Conservation (phyloP, 2,329 filamentous ascomycete species). For the Ascosphaera apis region DNA sequence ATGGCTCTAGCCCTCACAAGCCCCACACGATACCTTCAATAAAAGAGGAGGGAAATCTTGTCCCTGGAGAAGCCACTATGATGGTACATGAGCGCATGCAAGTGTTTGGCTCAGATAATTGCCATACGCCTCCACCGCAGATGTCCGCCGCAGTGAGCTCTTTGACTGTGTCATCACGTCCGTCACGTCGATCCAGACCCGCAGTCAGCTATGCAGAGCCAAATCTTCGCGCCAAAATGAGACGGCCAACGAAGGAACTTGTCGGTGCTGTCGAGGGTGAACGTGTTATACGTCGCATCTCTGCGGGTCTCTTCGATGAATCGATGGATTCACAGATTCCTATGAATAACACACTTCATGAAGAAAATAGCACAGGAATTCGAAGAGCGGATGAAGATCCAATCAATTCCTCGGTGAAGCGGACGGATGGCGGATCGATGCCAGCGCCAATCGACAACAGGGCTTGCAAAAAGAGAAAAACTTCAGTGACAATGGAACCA, state of each 20-base stretch:
- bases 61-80: background rate
- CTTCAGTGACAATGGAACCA: too few relatives aligned
- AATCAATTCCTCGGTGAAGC: too few relatives aligned
- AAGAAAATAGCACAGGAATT: too few relatives aligned
- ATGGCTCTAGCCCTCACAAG: background rate
- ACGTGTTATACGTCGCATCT: conserved; percentile 22
- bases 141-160: conserved; percentile 4
- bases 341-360: too few relatives aligned
- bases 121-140: conserved; percentile 10
- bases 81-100: background rate
- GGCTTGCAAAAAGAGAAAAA: too few relatives aligned
- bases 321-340: background rate
- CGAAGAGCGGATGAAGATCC: too few relatives aligned
- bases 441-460: too few relatives aligned
- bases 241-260: conserved; percentile 52
- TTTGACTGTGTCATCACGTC: conserved; percentile 30
- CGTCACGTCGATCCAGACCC: conserved; percentile 41
- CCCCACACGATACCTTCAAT: background rate
- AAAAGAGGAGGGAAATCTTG: background rate
- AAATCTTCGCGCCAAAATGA: conserved; percentile 63
- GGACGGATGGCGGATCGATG: too few relatives aligned
- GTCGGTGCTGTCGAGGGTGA: conserved; percentile 51
- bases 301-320: conserved; percentile 3
- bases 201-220: conserved; percentile 65
- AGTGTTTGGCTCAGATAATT: background rate